These are phyloP conservation scores for Xylaria arbuscula DNA, from an alignment of 2,329 filamentous ascomycete genomes.

Conservation along the genomic window DNA sequence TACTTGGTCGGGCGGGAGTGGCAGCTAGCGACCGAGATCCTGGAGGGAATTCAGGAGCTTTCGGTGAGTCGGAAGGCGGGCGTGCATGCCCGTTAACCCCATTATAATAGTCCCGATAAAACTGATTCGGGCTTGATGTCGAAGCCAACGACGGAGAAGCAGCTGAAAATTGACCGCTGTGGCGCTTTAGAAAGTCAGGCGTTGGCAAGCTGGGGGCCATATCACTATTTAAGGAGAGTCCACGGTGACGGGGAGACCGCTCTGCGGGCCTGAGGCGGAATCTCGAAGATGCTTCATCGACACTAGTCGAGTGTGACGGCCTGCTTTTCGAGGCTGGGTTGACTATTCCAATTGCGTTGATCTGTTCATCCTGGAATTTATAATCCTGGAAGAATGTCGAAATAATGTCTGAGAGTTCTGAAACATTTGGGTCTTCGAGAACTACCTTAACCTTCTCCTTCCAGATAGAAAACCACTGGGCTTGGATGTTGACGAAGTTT, in stretches of 20 bases:
- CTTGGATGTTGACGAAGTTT: constrained; percentile 87
- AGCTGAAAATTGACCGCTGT: constrained; percentile 74
- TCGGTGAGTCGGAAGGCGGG: constrained; percentile 67
- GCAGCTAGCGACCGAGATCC: constrained; percentile 61
- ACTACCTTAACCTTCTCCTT: constrained; percentile 83
- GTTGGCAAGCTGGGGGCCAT: constrained; percentile 71
- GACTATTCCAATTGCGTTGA: constrained; percentile 78
- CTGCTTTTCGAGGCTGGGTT: constrained; percentile 75
- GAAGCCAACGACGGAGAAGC: constrained; percentile 64
- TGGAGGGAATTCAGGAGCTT: constrained; percentile 64
- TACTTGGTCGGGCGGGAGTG: constrained; percentile 64
- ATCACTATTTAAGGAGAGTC: constrained; percentile 72
- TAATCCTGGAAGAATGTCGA: constrained; percentile 83
- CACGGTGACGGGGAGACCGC: constrained; percentile 64
- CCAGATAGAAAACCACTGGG: constrained; percentile 84
- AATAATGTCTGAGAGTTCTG: constrained; percentile 78
- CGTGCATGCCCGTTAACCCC: constrained; percentile 57
- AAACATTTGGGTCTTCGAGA: constrained; percentile 73
- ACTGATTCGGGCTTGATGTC: constrained; percentile 63
- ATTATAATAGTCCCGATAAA: constrained; percentile 66
- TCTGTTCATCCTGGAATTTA: constrained; percentile 76
- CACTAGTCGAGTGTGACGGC: constrained; percentile 69
- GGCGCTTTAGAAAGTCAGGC: constrained; percentile 72
- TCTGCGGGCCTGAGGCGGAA: constrained; percentile 62
- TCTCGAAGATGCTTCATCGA: constrained; percentile 62